Evolutionary conservation across 2,329 filamentous ascomycete genomes (phyloP), one percentile per base, ranked within the genome.

Genomic region (Cyphellophora europaea): DNA sequence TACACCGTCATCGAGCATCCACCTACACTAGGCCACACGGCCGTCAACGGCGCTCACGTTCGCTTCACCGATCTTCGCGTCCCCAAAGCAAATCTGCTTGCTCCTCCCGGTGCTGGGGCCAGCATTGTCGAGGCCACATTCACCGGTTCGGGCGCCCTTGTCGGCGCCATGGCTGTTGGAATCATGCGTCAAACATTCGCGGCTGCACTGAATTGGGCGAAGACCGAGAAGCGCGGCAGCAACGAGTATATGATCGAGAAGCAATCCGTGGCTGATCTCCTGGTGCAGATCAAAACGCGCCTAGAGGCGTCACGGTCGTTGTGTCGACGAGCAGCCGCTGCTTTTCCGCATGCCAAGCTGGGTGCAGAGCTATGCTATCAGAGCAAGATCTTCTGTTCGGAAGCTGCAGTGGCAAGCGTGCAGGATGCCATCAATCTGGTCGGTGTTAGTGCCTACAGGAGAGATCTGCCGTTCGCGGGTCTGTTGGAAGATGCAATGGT

Each of bases 161-260:
- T 74, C 0, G 69, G 69, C 2, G 69, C 70, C 2, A 73, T 75
- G 64, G 58, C 58, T 6, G 66, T 69, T 0, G 67, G 69, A 2
- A 53, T 74, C 27, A 71, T 72, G 67, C 61, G 71, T 0, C 61
- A 65, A 0, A 61, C 64, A 0, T 75, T 74, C 42, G 69, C 72
- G 11, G 60, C 61, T 0, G 69, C 68, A 2, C 51, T 75, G 2
- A 43, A 47, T 2, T 75, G 72, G 41, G 66, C 67, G 2, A 70
- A 67, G 44, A 34, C 35, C 0, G 62, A 74, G n/a, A 44, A 51
- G 2, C 54, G 70, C 2, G 57, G 66, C 11, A 69, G 69, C 2
- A 59, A 53, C 1, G 55, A 60, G 17, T 54, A 59, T 1, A 55
- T 74, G 25, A 48, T 72, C 5, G 53, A 66, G 38, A 57, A 64